Base-by-base conservation (phyloP, 1,284 basidiomycete genomes). In the Sporisorium sorghi region DNA sequence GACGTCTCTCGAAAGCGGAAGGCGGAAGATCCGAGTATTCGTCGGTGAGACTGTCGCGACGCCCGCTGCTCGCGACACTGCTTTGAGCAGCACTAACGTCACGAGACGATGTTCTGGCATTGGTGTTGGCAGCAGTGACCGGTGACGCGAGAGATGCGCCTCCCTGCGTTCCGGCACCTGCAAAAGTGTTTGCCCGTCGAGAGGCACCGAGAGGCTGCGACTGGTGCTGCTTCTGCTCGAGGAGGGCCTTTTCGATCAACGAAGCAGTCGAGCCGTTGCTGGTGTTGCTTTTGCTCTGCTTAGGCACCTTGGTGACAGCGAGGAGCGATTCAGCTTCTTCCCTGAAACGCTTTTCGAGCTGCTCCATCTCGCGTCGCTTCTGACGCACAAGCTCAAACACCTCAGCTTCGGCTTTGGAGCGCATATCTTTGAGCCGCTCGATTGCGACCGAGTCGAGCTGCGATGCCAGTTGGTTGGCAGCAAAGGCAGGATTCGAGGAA, bases 361-460 rank as follows among this genome's bases (percentile, higher is more conserved):
- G 58, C 51, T 77, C 75, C 66, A 77, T 68, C 62, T 77, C 75
- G 44, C 75, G 59, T 17, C 72, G 58, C 72, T 72, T 74, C 42
- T 71, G 67, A 11, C 72, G 63, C 3, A 77, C 68, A 21, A 77
- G 61, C 42, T 77, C 68, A n/a, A 74, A 69, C 7, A 77, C 61
- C 47, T 77, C 72, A 4, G 72, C 72, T 42, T 77, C 75, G 4
- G 75, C 75, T 28, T 68, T 74, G 42, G 72, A 54, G 14, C 75
- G 67, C 61, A 74, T 49, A 23, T 72, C 70, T 23, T 70, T 70
- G 37, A 77, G 68, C 30, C 61, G 59, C n/a, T 74, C 72, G 35
- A 74, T 58, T 23, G 72, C 75, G 15, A 74, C 59, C 21, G 64
- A 51, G 40, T 77, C 75, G 24, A 77, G 72, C 42, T 68, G 67